Base-by-base conservation (phyloP, 371 early-diverging fungal species). In the Mycotypha africana region DNA sequence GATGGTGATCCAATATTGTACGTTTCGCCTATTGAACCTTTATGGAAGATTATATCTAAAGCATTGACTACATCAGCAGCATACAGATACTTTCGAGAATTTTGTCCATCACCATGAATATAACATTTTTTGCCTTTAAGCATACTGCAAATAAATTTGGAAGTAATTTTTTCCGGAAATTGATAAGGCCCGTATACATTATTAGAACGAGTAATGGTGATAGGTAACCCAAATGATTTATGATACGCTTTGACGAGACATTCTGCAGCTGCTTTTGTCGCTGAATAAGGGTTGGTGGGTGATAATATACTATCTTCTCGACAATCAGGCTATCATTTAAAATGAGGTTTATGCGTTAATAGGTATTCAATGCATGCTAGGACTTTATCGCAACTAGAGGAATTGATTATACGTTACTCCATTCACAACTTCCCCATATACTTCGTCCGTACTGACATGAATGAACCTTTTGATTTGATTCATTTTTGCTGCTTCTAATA, bases 191-290 rank as follows among this genome's bases (percentile, higher is more conserved):
- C 93, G 55, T 86, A 92, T 7, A 92, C 81, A 54, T 92, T 92
- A 58, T 90, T 91, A 45, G 85, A 82, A 12, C 93, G 76, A 5
- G 89, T 89, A 56, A 91, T 89, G 67, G 90, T 84, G 26, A 81
- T 75, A 16, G 93, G 93, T 3, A 91, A 51, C 5, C 84, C 78
- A 59, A 90, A 92, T 1, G 89, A 88, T 58, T 81, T 88, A 50
- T 82, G 67, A 56, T 92, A 92, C 0, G 91, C 88, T 45, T 79
- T 79, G 5, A 84, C 89, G 16, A 92, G 69, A 42, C 83, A 82
- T 60, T 92, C 93, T 4, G 91, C 93, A 1, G 91, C 91, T 12
- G 91, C 93, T 58, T 92, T 92, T 6, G 93, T 88, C 1, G 93
- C 93, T 5, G 91, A 82, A 54, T 92, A 92, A 0, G 93, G 93